Evolutionary conservation across 2,329 filamentous ascomycete species (phyloP).

Genomic region (Pyrenochaeta sp.): DNA sequence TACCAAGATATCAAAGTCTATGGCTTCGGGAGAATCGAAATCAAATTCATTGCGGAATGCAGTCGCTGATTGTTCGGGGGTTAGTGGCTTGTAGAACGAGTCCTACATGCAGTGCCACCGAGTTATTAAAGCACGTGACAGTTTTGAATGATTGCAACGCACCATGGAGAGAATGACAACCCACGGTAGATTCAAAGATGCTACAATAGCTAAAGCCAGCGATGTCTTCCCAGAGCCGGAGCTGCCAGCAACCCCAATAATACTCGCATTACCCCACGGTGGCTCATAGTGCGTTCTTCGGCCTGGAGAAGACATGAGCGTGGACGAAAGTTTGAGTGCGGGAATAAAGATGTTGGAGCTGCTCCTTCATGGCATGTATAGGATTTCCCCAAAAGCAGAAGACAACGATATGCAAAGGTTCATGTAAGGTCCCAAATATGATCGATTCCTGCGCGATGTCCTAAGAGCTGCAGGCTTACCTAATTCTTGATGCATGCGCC

Average conservation of each 20-base stretch:
- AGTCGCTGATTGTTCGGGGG: conserved; percentile 76
- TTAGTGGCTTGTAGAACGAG: conserved; percentile 94
- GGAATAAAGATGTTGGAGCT: background rate
- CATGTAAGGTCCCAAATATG: conserved; percentile 20
- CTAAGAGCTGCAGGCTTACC: conserved; percentile 22
- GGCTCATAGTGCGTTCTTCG: conserved; percentile 79
- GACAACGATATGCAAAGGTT: conserved; percentile 17
- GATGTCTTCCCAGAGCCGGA: conserved; percentile 97
- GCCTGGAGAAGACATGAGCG: conserved; percentile 33
- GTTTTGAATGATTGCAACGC: conserved; percentile 32
- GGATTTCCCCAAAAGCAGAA: conserved; percentile 11
- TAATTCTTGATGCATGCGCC: conserved; percentile 18
- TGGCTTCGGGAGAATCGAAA: conserved; percentile 92
- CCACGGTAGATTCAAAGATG: conserved; percentile 91
- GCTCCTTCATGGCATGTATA: conserved; percentile 17
- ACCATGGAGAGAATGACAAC: conserved; percentile 98
- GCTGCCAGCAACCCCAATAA: conserved; percentile 94
- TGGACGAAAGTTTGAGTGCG: background rate
- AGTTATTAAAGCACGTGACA: conserved; percentile 36
- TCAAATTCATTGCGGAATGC: conserved; percentile 94
- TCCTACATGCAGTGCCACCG: conserved; percentile 66
- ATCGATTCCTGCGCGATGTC: conserved; percentile 21
- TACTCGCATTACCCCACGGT: conserved; percentile 95
- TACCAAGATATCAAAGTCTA: conserved; percentile 91
- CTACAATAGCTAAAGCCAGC: conserved; percentile 89